These are phyloP conservation scores for Penicillium antarcticum DNA, from an alignment of 495 filamentous ascomycete genomes.

Conservation along the genomic window DNA sequence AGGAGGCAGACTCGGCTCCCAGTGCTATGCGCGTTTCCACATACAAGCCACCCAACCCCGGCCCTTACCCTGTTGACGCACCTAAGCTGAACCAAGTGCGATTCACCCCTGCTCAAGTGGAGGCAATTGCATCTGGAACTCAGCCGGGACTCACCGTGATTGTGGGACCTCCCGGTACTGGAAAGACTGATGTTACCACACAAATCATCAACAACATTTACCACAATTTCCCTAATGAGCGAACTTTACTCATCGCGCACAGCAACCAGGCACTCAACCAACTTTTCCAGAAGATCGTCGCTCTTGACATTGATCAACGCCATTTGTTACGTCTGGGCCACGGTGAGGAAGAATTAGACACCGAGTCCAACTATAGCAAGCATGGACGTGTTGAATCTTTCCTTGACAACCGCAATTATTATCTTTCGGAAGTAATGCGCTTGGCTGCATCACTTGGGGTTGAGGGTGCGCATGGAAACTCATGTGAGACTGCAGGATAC, in stretches of 20 bases:
- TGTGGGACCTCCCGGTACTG: conserved; percentile 92
- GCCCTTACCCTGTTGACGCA: conserved; percentile 86
- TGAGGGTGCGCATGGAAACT: conserved; percentile 86
- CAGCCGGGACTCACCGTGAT: conserved; percentile 95
- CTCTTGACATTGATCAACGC: conserved; percentile 90
- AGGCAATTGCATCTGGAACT: conserved; percentile 89
- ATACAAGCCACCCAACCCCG: conserved; percentile 86
- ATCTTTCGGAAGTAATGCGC: conserved; percentile 81
- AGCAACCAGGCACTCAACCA: conserved; percentile 98
- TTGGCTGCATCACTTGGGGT: conserved; percentile 80
- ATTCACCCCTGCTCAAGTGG: conserved; percentile 88
- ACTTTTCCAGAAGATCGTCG: conserved; percentile 96
- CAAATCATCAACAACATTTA: conserved; percentile 99
- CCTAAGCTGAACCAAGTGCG: conserved; percentile 79
- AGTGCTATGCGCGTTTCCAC: conserved; percentile 79
- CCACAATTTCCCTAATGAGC: conserved; percentile 91
- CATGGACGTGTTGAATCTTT: conserved; percentile 94
- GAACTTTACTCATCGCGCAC: conserved; percentile 90
- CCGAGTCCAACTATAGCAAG: conserved; percentile 87
- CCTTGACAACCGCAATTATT: conserved; percentile 78
- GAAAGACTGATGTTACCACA: conserved; percentile 97
- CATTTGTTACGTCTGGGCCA: conserved; percentile 92
- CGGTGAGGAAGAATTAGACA: conserved; percentile 90
- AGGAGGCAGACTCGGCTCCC: conserved; percentile 55
- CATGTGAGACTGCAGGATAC: conserved; percentile 94